phyloP scores from a whole-genome alignment of 371 early-diverging fungal genomes.

The Cokeromyces recurvatus region DNA sequence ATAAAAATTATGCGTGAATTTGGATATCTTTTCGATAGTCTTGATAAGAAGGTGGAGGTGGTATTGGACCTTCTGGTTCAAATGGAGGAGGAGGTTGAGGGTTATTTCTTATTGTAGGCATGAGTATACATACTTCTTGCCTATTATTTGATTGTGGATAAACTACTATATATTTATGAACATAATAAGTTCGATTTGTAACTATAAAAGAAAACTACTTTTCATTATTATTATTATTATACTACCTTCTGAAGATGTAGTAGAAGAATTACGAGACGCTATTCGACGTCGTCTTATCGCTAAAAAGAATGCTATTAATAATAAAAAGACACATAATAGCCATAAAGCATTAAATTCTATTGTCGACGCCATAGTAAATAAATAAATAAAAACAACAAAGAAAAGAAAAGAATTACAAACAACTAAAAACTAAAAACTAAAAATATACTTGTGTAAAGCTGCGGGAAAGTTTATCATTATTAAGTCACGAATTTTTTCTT shows the following conservation, averaged over 20 bases:
- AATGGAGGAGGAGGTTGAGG: conserved; percentile 2
- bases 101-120: neutral
- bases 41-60: conserved; percentile 27
- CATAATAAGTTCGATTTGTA: neutral
- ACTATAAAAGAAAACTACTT: no score
- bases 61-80: conserved; percentile 5
- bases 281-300: conserved; percentile 10
- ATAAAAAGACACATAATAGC: conserved; percentile 11
- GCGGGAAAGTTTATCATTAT: no score
- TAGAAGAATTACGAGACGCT: neutral
- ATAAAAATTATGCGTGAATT: conserved; percentile 8
- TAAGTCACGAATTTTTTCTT: no score
- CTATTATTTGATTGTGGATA: neutral
- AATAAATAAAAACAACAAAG: no score
- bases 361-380: no score
- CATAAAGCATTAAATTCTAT: conserved; percentile 9
- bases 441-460: no score
- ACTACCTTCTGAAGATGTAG: neutral
- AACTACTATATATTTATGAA: neutral
- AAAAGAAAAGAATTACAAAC: no score
- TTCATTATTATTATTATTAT: neutral
- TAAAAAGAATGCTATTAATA: conserved; percentile 11
- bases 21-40: conserved; percentile 18
- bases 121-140: conserved; percentile 6
- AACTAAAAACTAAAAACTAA: no score